These are phyloP conservation scores for Acanthochlamys bracteata DNA, from an alignment of 106 monocot species.

Conservation along the genomic window DNA sequence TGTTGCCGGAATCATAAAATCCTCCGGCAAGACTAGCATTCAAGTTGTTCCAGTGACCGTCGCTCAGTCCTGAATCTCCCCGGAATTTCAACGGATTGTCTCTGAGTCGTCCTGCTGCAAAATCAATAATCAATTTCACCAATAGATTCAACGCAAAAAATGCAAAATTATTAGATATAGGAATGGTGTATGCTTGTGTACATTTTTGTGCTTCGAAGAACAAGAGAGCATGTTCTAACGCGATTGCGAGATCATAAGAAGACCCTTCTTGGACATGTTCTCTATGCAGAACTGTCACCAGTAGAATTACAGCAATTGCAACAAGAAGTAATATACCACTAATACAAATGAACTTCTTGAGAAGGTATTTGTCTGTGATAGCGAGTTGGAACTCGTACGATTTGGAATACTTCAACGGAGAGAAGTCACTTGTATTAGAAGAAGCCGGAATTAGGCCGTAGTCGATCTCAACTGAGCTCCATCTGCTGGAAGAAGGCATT, in stretches of 20 bases:
- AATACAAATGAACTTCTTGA: slow-evolving; percentile 23
- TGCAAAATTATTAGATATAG: neutral
- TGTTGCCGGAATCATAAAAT: slow-evolving; percentile 44
- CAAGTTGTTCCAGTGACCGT: neutral
- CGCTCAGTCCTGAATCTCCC: slow-evolving; percentile 27
- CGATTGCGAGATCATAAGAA: slow-evolving; percentile 5
- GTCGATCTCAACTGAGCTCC: slow-evolving; percentile 37
- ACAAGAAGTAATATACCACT: slow-evolving; percentile 1
- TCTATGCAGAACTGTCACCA: slow-evolving; percentile 4
- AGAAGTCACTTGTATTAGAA: neutral
- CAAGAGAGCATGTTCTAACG: slow-evolving; percentile 13
- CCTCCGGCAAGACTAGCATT: slow-evolving; percentile 26
- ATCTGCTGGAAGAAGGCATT: slow-evolving; percentile 22
- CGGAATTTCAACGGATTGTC: slow-evolving; percentile 19
- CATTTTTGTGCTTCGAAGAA: slow-evolving; percentile 52
- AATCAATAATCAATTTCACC: neutral
- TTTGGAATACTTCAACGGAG: slow-evolving; percentile 15
- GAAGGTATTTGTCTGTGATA: slow-evolving; percentile 8
- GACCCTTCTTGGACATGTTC: neutral
- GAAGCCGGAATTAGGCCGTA: slow-evolving; percentile 9
- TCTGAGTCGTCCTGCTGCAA: slow-evolving; percentile 32
- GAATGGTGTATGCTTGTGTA: neutral
- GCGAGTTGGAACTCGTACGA: slow-evolving; percentile 18
- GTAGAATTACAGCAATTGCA: neutral
- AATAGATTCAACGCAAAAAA: neutral